Evolutionary conservation across 352 stramenopile genomes (phyloP).

Genomic region (Globisporangium polare): DNA sequence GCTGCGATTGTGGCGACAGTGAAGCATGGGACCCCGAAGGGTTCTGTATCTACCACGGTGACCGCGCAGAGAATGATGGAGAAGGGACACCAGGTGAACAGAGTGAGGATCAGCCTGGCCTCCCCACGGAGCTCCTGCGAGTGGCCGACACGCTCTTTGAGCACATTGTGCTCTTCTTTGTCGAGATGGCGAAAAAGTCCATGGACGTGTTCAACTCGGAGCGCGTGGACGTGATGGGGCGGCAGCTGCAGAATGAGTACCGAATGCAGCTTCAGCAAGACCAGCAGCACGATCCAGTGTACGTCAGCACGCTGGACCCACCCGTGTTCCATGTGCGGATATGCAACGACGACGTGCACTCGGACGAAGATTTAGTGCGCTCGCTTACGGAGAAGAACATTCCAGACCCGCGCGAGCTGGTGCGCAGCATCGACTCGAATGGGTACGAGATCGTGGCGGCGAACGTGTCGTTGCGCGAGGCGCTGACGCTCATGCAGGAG

Average conservation of each 20-base stretch:
- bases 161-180: slow-evolving; percentile 61
- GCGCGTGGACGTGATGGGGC: slow-evolving; percentile 41
- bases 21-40: slow-evolving; percentile 95
- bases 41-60: slow-evolving; percentile 91
- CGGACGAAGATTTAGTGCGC: slow-evolving; percentile 95
- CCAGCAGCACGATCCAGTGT: slow-evolving; percentile 9
- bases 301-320: slow-evolving; percentile 12
- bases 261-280: slow-evolving; percentile 22
- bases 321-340: slow-evolving; percentile 90
- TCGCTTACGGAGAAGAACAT: slow-evolving; percentile 86
- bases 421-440: slow-evolving; percentile 70
- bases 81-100: slow-evolving; percentile 16
- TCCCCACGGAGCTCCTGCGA: slow-evolving; percentile 41
- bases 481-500: slow-evolving; percentile 70
- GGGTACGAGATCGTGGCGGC: slow-evolving; percentile 62
- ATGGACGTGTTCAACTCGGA: slow-evolving; percentile 70
- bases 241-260: slow-evolving; percentile 34
- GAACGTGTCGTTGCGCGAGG: slow-evolving; percentile 52
- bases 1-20: slow-evolving; percentile 98
- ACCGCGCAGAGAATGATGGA: slow-evolving; percentile 23
- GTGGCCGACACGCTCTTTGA: slow-evolving; percentile 67
- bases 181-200: slow-evolving; percentile 71
- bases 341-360: slow-evolving; percentile 99
- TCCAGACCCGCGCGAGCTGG: slow-evolving; percentile 46
- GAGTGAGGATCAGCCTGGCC: slow-evolving; percentile 17